Base-by-base conservation (phyloP, 495 filamentous ascomycete species). In the Penicillium paxilli region DNA sequence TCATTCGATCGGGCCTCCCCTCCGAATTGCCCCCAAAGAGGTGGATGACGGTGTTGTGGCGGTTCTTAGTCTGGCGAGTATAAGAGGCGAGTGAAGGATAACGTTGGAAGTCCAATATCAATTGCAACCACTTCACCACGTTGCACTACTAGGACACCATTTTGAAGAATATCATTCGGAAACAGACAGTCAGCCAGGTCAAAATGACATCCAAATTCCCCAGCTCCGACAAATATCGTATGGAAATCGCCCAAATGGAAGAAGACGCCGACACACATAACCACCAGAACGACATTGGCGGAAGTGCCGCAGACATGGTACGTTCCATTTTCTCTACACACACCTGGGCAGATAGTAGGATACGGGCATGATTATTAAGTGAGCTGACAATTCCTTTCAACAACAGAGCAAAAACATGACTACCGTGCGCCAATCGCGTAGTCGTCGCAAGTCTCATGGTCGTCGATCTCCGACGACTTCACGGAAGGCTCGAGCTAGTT, bases 391-490 rank as follows among this genome's bases (percentile, higher is more conserved):
- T n/a, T n/a, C 4, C 16, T 5, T 16, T 5, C 12, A 17, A 14
- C 12, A 3, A 23, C 10, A 42, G 24, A 55, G 24, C 12, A 47
- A 1, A 12, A 33, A 49, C 28, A 32, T 33, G 41, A 42, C 7
- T 11, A n/a, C 8, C 23, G 50, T 21, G 52, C 24, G 44, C 28
- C 9, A n/a, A 21, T 5, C 24, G 41, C 16, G 51, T 20, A 17
- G 21, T 28, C 17, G 51, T 51, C 49, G 49, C 1, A 40, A 51
- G n/a, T 46, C 47, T 14, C 30, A 24, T 21, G 26, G 21, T 30
- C 52, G 55, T n/a, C 58, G 58, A 8, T 62, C 62, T 2, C 62
- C 62, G 7, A 54, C 52, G 19, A 19, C 58, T 14, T 62, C 58
- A 7, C 53, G 51, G 3, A 54, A 49, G 32, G 48, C 58, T 1